A percentile compares a stretch with the other conserved stretches of the same genome.
phyloP scores from a whole-genome alignment of 2,329 filamentous ascomycete species.

The Alternaria triticimaculans region DNA sequence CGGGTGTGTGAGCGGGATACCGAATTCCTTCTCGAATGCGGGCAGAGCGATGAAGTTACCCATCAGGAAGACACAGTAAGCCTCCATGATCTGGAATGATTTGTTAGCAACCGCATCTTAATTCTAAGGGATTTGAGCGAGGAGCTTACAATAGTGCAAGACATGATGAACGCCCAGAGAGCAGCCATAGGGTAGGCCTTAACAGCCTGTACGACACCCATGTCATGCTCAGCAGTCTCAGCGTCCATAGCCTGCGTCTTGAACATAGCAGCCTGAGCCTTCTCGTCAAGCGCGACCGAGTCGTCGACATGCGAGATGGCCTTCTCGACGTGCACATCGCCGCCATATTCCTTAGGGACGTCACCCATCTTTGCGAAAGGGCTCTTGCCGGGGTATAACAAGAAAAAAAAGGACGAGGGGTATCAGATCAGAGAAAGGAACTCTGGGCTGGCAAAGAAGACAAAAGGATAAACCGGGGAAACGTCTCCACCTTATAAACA shows the following conservation, averaged over 20 bases:
- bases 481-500: conserved; percentile 26
- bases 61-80: conserved; percentile 68
- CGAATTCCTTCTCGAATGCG: conserved; percentile 57
- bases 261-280: conserved; percentile 51
- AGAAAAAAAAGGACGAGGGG: conserved; percentile 15
- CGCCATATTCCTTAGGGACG: conserved; percentile 20
- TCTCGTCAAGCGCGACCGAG: conserved; percentile 40
- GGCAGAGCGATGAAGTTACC: conserved; percentile 64
- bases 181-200: conserved; percentile 61
- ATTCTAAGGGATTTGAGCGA: conserved; percentile 4
- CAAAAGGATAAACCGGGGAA: conserved; percentile 16
- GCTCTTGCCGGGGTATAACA: conserved; percentile 12
- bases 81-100: conserved; percentile 65
- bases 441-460: conserved; percentile 21
- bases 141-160: conserved; percentile 59
- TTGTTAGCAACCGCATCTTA: conserved; percentile 14
- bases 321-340: conserved; percentile 28
- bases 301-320: conserved; percentile 28
- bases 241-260: conserved; percentile 64
- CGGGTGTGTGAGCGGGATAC: conserved; percentile 40
- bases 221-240: conserved; percentile 61
- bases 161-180: conserved; percentile 64
- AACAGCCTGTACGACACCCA: conserved; percentile 59
- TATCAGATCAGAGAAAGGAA: conserved; percentile 3
- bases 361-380: conserved; percentile 34